Base-by-base conservation (phyloP, 1,284 basidiomycete species). In the Naganishia albida region DNA sequence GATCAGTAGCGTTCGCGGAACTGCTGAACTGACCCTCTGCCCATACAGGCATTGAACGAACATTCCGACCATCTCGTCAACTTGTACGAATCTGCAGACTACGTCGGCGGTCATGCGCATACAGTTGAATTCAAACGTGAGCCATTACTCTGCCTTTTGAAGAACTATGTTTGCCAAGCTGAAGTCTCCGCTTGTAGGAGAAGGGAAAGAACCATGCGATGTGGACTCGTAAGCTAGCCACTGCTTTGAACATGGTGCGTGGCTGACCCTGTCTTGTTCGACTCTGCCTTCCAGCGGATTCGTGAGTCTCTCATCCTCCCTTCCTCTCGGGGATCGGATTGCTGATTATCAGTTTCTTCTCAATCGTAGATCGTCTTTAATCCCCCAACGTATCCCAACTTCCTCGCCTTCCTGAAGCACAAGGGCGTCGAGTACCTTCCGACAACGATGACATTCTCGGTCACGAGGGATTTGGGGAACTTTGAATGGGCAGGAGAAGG, bases 91-190 rank as follows among this genome's bases (percentile, higher is more conserved):
- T 82, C 86, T 0, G 86, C 87, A 55, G 75, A 78, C 53, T 83
- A 87, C 57, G 83, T 86, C 0, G 90, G 90, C 23, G 90, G 90
- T 1, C 90, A 93, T 75, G 88, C 89, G 18, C 87, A 92, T 72
- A 91, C 89, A 0, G 86, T 89, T 15, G 75, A 74, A 18, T 90
- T 86, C 73, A 76, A 72, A 13, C 80, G 77, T 78, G 62, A 69
- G 75, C n/a, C n/a, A n/a, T n/a, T n/a, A n/a, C n/a, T n/a, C n/a
- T n/a, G n/a, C n/a, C n/a, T n/a, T 62, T 10, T 18, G 16, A 10
- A 51, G 26, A 28, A 16, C 7, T 18, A 26, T 25, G 18, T 44
- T 40, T 44, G n/a, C 23, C 26, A 13, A 34, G 25, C 13, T 18
- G 16, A n/a, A n/a, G 8, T 34, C 59, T 43, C 39, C 25, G 44